Evolutionary conservation across 2,329 filamentous ascomycete species (phyloP).

Genomic region (Malbranchea zuffiana): DNA sequence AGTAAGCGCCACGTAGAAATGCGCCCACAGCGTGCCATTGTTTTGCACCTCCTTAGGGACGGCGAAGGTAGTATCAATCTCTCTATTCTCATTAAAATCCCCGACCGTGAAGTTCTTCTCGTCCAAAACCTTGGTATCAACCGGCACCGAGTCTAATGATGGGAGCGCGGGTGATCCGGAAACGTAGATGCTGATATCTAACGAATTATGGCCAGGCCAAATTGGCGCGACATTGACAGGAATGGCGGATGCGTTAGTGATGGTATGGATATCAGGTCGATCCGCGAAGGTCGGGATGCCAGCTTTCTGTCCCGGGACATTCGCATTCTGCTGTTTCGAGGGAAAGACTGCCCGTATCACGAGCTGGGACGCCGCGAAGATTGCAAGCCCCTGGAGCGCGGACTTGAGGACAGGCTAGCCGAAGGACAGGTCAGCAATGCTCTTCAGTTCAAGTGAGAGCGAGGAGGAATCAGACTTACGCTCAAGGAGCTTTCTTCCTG

Average conservation of each 20-base stretch:
- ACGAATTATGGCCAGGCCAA: conserved; percentile 65
- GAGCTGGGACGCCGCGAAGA: conserved; percentile 51
- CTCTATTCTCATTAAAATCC: conserved; percentile 66
- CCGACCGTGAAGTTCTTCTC: conserved; percentile 72
- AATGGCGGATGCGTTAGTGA: conserved; percentile 51
- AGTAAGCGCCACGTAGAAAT: conserved; percentile 75
- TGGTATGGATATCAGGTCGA: conserved; percentile 46
- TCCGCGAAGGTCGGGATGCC: conserved; percentile 53
- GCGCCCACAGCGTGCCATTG: conserved; percentile 88
- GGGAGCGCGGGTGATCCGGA: conserved; percentile 62
- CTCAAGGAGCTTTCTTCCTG: conserved; percentile 11
- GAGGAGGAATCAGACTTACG: conserved; percentile 4
- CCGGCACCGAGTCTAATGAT: conserved; percentile 53
- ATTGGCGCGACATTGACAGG: conserved; percentile 71
- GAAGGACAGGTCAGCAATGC: neutral
- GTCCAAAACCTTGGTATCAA: conserved; percentile 56
- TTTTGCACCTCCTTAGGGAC: conserved; percentile 73
- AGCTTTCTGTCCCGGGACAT: conserved; percentile 15
- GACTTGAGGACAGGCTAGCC: conserved; percentile 23
- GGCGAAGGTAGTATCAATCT: conserved; percentile 63
- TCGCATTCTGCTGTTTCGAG: conserved; percentile 23
- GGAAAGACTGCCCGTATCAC: conserved; percentile 47
- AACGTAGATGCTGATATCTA: conserved; percentile 80
- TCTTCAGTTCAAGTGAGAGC: neutral
- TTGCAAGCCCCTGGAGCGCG: conserved; percentile 45